These are phyloP conservation scores for Oryza coarctata DNA, from an alignment of 176 grass and related monocot species.

Conservation along the genomic window DNA sequence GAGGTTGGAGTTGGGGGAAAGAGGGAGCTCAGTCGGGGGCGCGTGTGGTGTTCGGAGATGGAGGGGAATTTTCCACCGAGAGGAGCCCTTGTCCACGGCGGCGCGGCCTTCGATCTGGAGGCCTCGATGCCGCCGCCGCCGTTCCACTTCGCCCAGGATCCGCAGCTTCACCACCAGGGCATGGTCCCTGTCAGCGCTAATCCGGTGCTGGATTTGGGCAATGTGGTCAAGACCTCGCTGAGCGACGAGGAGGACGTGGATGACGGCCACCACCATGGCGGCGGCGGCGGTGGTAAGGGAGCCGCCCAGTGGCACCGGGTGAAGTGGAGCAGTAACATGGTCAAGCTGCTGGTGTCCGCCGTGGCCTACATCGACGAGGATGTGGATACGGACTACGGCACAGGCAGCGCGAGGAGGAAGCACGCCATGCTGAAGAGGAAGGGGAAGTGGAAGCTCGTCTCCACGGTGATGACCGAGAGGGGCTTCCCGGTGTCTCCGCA, in stretches of 20 bases:
- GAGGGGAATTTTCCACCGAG: constrained; percentile 46
- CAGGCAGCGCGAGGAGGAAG: constrained; percentile 34
- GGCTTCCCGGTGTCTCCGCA: constrained; percentile 55
- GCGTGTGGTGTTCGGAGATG: constrained; percentile 28
- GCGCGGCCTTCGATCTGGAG: constrained; percentile 29
- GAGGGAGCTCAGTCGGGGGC: background rate
- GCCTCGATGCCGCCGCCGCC: constrained; percentile 26
- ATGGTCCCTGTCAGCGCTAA: constrained; percentile 20
- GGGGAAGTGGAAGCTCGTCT: constrained; percentile 73
- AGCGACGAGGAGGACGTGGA: constrained; percentile 46
- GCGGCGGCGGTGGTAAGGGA: constrained; percentile 6
- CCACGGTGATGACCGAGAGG: constrained; percentile 49
- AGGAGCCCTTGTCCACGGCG: constrained; percentile 33
- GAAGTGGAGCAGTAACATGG: constrained; percentile 74
- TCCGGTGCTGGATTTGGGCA: constrained; percentile 27
- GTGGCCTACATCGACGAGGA: constrained; percentile 72
- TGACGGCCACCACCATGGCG: constrained; percentile 31
- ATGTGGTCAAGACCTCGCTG: constrained; percentile 35
- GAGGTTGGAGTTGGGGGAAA: background rate
- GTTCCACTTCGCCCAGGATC: constrained; percentile 17
- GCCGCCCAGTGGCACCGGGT: constrained; percentile 53
- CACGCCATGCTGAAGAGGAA: constrained; percentile 62
- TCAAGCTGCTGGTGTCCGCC: constrained; percentile 65
- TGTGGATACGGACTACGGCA: constrained; percentile 11
- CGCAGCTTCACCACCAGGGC: constrained; percentile 15